Base-by-base conservation (phyloP, 2,329 filamentous ascomycete genomes). In the Pseudogymnoascus pannorum region DNA sequence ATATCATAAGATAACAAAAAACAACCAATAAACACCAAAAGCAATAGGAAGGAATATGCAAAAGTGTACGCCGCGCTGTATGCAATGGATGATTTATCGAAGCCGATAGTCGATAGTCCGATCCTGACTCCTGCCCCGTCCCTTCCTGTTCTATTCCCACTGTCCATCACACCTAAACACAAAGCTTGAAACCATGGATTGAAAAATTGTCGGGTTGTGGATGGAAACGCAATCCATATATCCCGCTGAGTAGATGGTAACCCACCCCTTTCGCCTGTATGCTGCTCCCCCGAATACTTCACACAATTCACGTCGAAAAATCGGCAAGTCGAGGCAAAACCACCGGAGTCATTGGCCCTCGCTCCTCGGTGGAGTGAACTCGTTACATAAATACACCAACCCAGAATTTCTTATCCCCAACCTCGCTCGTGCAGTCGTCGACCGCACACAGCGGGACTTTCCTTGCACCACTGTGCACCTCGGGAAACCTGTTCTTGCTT, bases 321-420 rank as follows among this genome's bases (percentile, higher is more conserved):
- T 44, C 20, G 2, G 20, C 2, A 12, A 44, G 20, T 44, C 20
- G 22, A 11, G 14, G 14, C 7, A 51, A 26, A 8, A 51, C 42
- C 22, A 51, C 18, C n/a, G n/a, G n/a, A n/a, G n/a, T n/a, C n/a
- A n/a, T 18, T 9, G 20, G 14, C n/a, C 24, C 16, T 51, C 4
- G 11, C 7, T 12, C 24, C n/a, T 24, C n/a, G n/a, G 26, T 7
- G 12, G 31, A 12, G 26, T 54, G 31, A 54, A 18, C 16, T 31
- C n/a, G 48, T 31, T 62, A 73, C 22, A 72, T 60, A 70, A 81
- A 87, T 36, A 87, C 79, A 9, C 85, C 85, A 14, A 87, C 78
- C 85, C 85, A 87, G 54, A 81, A 78, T 2, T 73, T 71, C 71
- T 87, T 87, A 16, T 69, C 68, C 14, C 73, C 74, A 2, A 85